Conservation (phyloP, 371 early-diverging fungal species). For the Choanephora cucurbitarum region DNA sequence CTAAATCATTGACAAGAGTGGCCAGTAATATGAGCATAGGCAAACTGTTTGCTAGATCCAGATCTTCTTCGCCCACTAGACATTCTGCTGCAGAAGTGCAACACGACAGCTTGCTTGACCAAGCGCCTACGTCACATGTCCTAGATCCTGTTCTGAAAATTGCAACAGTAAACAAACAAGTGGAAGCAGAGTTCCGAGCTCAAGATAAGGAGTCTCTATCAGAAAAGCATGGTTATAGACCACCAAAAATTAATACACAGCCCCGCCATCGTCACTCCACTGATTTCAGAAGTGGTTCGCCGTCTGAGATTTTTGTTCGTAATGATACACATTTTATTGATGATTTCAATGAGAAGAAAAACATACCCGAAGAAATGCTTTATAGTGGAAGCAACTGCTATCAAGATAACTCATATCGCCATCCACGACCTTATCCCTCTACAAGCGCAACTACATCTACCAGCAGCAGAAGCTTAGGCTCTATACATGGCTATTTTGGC, state of each 20-base stretch:
- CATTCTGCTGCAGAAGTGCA: slow-evolving; percentile 2
- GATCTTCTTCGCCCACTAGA: slow-evolving; percentile 41
- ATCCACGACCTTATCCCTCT: slow-evolving; percentile 3
- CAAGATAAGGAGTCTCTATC: slow-evolving; percentile 1
- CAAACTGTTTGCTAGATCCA: slow-evolving; percentile 37
- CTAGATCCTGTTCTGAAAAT: slow-evolving; percentile 25
- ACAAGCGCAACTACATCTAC: not conserved
- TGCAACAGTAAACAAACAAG: slow-evolving; percentile 23
- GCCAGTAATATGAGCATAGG: slow-evolving; percentile 42
- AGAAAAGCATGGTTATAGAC: not conserved
- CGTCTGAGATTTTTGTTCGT: slow-evolving; percentile 13
- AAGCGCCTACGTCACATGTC: slow-evolving; percentile 12
- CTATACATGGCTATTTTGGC: not conserved
- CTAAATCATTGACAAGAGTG: slow-evolving; percentile 43
- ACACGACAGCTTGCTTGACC: slow-evolving; percentile 7
- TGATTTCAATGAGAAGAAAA: slow-evolving; percentile 6
- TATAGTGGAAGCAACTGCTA: slow-evolving; percentile 10
- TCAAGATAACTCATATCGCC: slow-evolving; percentile 16
- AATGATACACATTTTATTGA: slow-evolving; percentile 16
- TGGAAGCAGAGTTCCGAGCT: slow-evolving; percentile 13
- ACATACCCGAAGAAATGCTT: slow-evolving; percentile 5
- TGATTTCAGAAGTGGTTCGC: not conserved
- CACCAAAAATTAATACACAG: slow-evolving; percentile 9
- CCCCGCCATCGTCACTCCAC: not conserved
- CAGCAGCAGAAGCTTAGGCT: not conserved